These are phyloP conservation scores for Neurospora sp. DNA, from an alignment of 495 filamentous ascomycete genomes.

Conservation along the genomic window DNA sequence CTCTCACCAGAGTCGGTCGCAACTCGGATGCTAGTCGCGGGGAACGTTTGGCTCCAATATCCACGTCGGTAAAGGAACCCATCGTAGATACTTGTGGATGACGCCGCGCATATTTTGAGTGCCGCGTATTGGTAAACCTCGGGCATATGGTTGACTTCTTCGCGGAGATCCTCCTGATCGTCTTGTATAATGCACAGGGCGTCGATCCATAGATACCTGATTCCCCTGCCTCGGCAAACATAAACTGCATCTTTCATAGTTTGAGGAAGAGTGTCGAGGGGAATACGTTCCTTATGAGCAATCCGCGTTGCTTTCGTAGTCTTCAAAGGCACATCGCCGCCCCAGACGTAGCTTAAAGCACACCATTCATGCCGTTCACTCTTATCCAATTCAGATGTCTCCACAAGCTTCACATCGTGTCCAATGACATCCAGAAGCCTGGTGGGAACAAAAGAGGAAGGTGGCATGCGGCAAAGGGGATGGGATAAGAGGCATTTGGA, in stretches of 20 bases:
- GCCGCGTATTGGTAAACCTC: conserved; percentile 1
- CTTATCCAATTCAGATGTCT: neutral
- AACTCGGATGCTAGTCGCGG: no score
- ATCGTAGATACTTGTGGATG: neutral
- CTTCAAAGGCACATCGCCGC: neutral
- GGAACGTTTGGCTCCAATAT: no score
- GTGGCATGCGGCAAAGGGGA: neutral
- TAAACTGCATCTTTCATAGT: neutral
- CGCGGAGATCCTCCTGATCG: neutral
- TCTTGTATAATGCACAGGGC: conserved; percentile 3
- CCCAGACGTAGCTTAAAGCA: conserved; percentile 3
- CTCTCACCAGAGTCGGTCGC: neutral
- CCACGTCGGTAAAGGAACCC: neutral
- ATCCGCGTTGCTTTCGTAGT: neutral
- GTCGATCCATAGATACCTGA: neutral
- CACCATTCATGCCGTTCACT: neutral
- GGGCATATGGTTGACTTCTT: neutral
- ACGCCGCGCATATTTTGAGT: neutral
- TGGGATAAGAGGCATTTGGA: neutral
- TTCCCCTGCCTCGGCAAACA: neutral
- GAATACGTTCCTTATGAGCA: neutral
- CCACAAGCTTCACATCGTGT: neutral
- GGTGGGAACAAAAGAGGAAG: neutral
- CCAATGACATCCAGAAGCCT: neutral
- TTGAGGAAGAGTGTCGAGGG: neutral